phyloP scores from a whole-genome alignment of 148 eudicot genomes.

The Persicaria maculosa region DNA sequence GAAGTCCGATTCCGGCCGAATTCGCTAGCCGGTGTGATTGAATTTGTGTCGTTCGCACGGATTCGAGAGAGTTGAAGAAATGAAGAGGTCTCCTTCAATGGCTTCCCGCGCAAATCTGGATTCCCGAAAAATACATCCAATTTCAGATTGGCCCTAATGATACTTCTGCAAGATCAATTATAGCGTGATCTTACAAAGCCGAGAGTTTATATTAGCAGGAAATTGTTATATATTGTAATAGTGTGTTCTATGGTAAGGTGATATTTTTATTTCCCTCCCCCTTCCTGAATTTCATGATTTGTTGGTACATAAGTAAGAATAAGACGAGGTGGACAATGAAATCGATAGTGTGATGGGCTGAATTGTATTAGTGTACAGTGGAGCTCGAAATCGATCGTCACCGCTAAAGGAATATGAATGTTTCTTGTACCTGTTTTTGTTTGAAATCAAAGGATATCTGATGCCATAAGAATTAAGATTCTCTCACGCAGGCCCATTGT shows the following conservation, averaged over 20 bases:
- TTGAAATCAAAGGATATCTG: too few species aligned
- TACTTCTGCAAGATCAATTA: slow-evolving; percentile 22
- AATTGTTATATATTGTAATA: neutral
- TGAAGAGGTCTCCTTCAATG: slow-evolving; percentile 31
- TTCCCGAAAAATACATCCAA: slow-evolving; percentile 41
- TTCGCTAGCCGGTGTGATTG: slow-evolving; percentile 7
- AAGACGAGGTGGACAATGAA: too few species aligned
- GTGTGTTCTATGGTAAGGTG: neutral
- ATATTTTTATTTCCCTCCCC: neutral
- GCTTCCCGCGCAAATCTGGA: slow-evolving; percentile 56
- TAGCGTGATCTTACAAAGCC: slow-evolving; percentile 20
- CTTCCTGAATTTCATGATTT: neutral
- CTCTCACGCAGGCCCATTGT: too few species aligned
- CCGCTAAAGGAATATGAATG: too few species aligned
- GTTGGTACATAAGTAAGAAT: neutral
- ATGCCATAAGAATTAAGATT: too few species aligned
- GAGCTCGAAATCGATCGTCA: too few species aligned
- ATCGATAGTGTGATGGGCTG: too few species aligned
- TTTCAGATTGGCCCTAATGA: slow-evolving; percentile 31
- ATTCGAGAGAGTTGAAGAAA: too few species aligned
- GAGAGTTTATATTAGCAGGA: neutral
- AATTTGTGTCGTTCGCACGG: too few species aligned
- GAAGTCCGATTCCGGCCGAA: slow-evolving; percentile 53
- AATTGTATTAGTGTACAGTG: too few species aligned
- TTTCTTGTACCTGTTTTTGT: too few species aligned